phyloP scores from a whole-genome alignment of 2,329 filamentous ascomycete species.

The Paradendryphiella salina region DNA sequence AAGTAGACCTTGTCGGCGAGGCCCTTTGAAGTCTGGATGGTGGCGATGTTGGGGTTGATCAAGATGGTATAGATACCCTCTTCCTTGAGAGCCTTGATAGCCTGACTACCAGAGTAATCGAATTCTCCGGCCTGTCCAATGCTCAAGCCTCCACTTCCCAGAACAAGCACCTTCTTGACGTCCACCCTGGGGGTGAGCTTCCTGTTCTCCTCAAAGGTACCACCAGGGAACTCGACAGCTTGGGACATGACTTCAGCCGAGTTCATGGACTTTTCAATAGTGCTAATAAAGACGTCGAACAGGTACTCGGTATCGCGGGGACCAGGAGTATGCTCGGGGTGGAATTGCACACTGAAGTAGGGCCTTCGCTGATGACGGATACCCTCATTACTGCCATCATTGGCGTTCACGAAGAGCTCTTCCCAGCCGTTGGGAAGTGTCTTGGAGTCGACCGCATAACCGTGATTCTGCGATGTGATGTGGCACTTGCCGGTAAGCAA shows the following conservation, averaged over 20 bases:
- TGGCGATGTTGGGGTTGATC: conserved; percentile 99
- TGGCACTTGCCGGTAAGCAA: conserved; percentile 95
- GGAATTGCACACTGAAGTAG: conserved; percentile 99
- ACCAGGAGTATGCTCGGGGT: conserved; percentile 94
- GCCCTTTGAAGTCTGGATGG: conserved; percentile 97
- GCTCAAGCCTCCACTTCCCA: conserved; percentile 91
- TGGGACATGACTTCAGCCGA: conserved; percentile 68
- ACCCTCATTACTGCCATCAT: conserved; percentile 97
- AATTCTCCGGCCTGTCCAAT: conserved; percentile 99
- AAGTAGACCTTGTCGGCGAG: conserved; percentile 99
- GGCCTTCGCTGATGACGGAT: conserved; percentile 84
- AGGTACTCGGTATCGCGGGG: conserved; percentile 94
- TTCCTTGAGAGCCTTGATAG: conserved; percentile 97
- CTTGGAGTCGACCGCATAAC: conserved; percentile 84
- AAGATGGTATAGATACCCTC: conserved; percentile 97
- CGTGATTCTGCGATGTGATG: conserved; percentile 98
- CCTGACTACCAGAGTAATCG: conserved; percentile 97
- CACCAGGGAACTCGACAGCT: conserved; percentile 85
- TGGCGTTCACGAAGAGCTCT: conserved; percentile 96
- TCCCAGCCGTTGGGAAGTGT: conserved; percentile 80
- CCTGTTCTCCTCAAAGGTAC: conserved; percentile 76
- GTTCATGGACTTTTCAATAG: conserved; percentile 72
- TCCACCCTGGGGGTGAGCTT: conserved; percentile 74
- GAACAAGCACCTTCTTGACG: conserved; percentile 91
- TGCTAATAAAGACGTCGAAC: conserved; percentile 93